Evolutionary conservation across 257 asterid species (phyloP), one percentile per base, ranked within the genome.

Genomic region (Phtheirospermum japonicum): DNA sequence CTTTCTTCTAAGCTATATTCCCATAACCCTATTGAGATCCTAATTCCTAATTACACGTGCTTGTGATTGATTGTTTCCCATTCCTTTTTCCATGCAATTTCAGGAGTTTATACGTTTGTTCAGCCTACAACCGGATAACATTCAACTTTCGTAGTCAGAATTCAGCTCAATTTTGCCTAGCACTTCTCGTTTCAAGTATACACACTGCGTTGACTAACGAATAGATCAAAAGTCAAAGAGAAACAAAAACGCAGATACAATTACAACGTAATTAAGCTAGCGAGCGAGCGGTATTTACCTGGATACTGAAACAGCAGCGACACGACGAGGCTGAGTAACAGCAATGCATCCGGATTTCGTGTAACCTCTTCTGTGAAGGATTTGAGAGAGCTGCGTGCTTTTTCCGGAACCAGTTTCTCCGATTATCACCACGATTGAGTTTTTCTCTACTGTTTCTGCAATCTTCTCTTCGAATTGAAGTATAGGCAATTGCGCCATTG

Each of bases 331-430:
- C 77, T 92, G 99, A 64, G 97, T 89, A 18, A 92, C 88, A 57
- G 93, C 99, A 20, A 92, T 83, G 73, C 78, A 70, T 11, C 95
- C 90, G 31, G 87, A 80, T 58, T 85, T 76, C 20, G 98, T 82
- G 75, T 84, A 92, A 14, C 96, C 96, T 37, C 73, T 79, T 64
- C 83, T 37, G 53, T 83, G 90, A 60, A 92, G 99, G 62, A 92
- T 92, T 67, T 89, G 97, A 16, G 99, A 87, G 30, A 89, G 97
- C 55, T 92, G 99, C 26, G 97, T 92, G 67, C 99, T 92, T 68
- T 92, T 92, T 0, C 99, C 99, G 0, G 99, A 92, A 39, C 97
- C 99, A 5, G 96, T 89, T 74, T 92, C 99, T 31, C 97, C 99
- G 19, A 92, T 89, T 16, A 92, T 65, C 2, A 92, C 99, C 0